Percentiles rank a stretch among this genome's conserved stretches.
These are phyloP conservation scores for Phenoliferia sp. DNA, from an alignment of 1,284 basidiomycete species.

Conservation along the genomic window DNA sequence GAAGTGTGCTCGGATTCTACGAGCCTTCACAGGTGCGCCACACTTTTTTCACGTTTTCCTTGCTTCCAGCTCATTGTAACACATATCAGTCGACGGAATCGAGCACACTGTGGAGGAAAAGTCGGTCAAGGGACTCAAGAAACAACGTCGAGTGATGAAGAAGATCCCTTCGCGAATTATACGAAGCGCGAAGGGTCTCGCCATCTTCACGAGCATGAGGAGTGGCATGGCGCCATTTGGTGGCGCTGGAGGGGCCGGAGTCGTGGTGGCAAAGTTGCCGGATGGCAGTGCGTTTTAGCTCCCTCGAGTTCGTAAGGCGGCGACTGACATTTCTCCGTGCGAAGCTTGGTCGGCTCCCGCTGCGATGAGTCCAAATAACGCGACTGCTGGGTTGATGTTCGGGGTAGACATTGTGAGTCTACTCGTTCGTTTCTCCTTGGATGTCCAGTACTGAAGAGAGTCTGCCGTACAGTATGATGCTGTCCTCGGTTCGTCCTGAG, in stretches of 20 bases:
- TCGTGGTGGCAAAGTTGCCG: conserved; percentile 45
- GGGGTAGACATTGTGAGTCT: conserved; percentile 40
- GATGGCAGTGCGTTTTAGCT: conserved; percentile 45
- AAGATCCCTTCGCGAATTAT: conserved; percentile 53
- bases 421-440: not conserved
- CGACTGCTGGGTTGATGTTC: conserved; percentile 45
- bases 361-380: conserved; percentile 50
- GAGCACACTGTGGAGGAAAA: conserved; percentile 34
- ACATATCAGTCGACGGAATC: conserved; percentile 37
- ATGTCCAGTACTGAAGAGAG: not conserved
- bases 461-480: conserved; percentile 41
- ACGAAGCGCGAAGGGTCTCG: conserved; percentile 42
- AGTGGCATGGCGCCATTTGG: conserved; percentile 51
- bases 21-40: conserved; percentile 39
- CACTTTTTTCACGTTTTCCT: not conserved
- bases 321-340: not conserved
- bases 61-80: not conserved
- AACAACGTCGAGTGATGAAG: conserved; percentile 45
- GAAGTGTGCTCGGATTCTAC: conserved; percentile 50
- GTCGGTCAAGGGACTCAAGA: conserved; percentile 34
- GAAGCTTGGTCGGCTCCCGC: conserved; percentile 51
- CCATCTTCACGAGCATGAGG: conserved; percentile 51
- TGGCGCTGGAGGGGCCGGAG: conserved; percentile 50
- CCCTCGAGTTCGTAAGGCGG: not conserved
- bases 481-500: conserved; percentile 33